Conservation (phyloP, 1,284 basidiomycete species). For the Rhizoctonia solani region DNA sequence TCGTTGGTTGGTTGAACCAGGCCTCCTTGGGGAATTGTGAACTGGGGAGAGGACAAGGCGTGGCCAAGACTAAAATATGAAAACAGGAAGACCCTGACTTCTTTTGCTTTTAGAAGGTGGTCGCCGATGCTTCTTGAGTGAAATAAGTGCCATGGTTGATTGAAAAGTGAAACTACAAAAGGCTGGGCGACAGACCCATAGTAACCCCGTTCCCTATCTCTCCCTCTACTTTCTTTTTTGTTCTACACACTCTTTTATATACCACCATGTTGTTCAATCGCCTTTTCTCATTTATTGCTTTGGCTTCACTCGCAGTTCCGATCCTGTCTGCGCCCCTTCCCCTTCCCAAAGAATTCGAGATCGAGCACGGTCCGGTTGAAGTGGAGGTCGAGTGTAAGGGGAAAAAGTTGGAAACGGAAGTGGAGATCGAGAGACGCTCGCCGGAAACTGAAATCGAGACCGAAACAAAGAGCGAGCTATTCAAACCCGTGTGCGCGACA, state of each 20-base stretch:
- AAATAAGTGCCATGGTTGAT: too few relatives aligned
- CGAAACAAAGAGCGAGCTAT: background rate
- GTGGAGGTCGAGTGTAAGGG: background rate
- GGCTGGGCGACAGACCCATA: background rate
- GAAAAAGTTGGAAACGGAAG: background rate
- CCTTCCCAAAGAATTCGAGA: background rate
- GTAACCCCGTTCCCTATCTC: background rate
- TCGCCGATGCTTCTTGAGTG: too few relatives aligned
- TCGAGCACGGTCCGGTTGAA: too few relatives aligned
- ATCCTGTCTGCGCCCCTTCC: constrained; percentile 11
- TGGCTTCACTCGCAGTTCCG: constrained; percentile 5
- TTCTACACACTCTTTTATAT: background rate
- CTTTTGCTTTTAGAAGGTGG: background rate
- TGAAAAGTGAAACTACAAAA: too few relatives aligned
- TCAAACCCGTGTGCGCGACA: background rate
- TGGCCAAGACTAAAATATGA: background rate
- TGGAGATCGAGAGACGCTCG: background rate
- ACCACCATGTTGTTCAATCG: constrained; percentile 10
- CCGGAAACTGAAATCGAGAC: background rate
- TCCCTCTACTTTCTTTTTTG: background rate
- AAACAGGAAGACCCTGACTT: background rate
- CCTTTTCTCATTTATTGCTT: background rate
- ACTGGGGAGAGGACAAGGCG: too few relatives aligned
- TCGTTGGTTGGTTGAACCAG: too few relatives aligned
- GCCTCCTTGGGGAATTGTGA: too few relatives aligned